These are phyloP conservation scores for Exsudoporus frostii DNA, from an alignment of 768 basidiomycete genomes.

Conservation along the genomic window DNA sequence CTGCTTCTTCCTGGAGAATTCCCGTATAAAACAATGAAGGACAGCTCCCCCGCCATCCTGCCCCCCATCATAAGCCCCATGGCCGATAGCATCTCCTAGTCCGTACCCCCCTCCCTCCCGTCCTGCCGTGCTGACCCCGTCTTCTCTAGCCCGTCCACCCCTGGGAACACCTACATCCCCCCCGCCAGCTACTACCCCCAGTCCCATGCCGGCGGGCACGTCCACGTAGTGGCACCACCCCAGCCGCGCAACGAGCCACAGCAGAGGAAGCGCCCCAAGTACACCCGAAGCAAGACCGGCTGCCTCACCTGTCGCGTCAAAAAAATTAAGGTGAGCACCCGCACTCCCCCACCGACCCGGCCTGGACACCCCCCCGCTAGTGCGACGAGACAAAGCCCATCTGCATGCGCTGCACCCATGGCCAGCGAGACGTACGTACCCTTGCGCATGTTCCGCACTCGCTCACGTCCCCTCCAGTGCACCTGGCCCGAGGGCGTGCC, in stretches of 20 bases:
- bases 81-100: conserved; percentile 57
- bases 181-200: conserved; percentile 40
- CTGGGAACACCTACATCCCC: conserved; percentile 39
- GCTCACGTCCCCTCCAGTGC: conserved; percentile 45
- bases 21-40: conserved; percentile 53
- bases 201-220: conserved; percentile 32
- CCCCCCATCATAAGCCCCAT: conserved; percentile 43
- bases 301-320: conserved; percentile 92
- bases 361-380: conserved; percentile 35
- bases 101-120: conserved; percentile 26
- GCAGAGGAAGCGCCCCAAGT: conserved; percentile 85
- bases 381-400: conserved; percentile 90
- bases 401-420: conserved; percentile 83
- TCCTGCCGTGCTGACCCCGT: conserved; percentile 16
- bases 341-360: background rate
- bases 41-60: conserved; percentile 32
- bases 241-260: conserved; percentile 48
- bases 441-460: conserved; percentile 2
- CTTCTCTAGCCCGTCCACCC: conserved; percentile 34
- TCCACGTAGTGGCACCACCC: conserved; percentile 48
- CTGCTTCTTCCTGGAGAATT: conserved; percentile 26
- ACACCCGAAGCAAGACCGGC: conserved; percentile 91
- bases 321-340: conserved; percentile 79
- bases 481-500: conserved; percentile 84
- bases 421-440: conserved; percentile 69